A percentile compares a stretch with the other conserved stretches of the same genome.
Evolutionary conservation across 495 filamentous ascomycete genomes (phyloP).

Genomic region (Elaphomyces granulatus): DNA sequence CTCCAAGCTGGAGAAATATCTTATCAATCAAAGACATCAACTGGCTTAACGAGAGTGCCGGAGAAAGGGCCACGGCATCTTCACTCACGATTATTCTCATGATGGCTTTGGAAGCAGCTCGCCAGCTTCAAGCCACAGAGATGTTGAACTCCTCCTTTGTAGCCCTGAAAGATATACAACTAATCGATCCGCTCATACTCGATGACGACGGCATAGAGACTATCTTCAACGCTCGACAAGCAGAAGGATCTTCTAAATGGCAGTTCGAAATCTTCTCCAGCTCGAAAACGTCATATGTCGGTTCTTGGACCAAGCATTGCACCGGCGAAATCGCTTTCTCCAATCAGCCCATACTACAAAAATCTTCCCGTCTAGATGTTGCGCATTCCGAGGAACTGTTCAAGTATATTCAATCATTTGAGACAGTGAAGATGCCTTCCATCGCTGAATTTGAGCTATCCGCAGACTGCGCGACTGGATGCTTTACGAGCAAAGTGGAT

Average conservation of each 20-base stretch:
- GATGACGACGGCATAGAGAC: constrained; percentile 1
- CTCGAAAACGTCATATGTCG: too few relatives aligned
- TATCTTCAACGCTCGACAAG: constrained; percentile 4
- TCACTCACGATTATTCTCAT: background rate
- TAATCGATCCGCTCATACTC: constrained; percentile 1
- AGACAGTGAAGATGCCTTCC: background rate
- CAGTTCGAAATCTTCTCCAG: constrained; percentile 1
- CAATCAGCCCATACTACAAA: background rate
- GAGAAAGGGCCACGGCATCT: constrained; percentile 5
- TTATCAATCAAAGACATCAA: constrained; percentile 15
- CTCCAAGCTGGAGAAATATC: constrained; percentile 18
- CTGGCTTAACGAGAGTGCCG: constrained; percentile 19
- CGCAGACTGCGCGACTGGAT: constrained; percentile 1
- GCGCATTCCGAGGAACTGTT: background rate
- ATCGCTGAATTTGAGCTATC: background rate
- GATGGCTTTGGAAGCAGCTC: background rate
- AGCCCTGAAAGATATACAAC: constrained; percentile 3
- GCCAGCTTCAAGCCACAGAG: background rate
- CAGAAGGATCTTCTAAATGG: background rate
- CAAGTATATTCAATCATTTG: constrained; percentile 1
- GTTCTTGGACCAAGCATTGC: constrained; percentile 1
- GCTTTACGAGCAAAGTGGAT: background rate
- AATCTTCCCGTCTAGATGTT: background rate
- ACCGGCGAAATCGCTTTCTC: background rate
- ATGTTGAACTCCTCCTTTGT: background rate